phyloP scores from a whole-genome alignment of 2,329 filamentous ascomycete genomes.

The Verticillium tricorpus region DNA sequence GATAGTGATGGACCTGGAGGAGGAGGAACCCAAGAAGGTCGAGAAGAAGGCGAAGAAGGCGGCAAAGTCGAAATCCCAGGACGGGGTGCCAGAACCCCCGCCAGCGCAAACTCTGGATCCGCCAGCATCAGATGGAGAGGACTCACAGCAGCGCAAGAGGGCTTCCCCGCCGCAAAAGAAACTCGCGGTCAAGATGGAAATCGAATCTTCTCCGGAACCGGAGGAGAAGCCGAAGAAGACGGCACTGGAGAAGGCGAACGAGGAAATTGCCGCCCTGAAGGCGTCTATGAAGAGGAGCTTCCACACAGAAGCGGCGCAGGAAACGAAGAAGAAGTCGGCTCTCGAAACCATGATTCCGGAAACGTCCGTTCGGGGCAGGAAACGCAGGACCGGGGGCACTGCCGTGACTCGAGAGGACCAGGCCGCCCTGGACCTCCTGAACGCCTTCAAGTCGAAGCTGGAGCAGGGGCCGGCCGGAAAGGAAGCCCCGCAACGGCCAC shows the following conservation, averaged over 20 bases:
- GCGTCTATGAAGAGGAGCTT: slow-evolving; percentile 72
- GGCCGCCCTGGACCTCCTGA: slow-evolving; percentile 65
- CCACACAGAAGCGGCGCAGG: slow-evolving; percentile 30
- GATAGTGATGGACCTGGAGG: slow-evolving; percentile 55
- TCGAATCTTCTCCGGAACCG: slow-evolving; percentile 28
- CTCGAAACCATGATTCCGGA: slow-evolving; percentile 71
- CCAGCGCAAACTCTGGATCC: neutral
- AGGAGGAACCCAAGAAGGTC: slow-evolving; percentile 21
- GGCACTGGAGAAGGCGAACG: slow-evolving; percentile 66
- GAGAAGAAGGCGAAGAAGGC: slow-evolving; percentile 18
- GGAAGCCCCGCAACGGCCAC: slow-evolving; percentile 16
- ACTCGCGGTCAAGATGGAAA: slow-evolving; percentile 4
- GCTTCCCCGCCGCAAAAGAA: slow-evolving; percentile 20
- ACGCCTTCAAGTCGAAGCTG: slow-evolving; percentile 75
- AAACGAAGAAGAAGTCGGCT: slow-evolving; percentile 62
- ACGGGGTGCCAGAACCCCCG: neutral
- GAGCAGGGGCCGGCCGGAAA: slow-evolving; percentile 46
- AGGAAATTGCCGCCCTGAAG: slow-evolving; percentile 75
- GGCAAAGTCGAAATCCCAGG: slow-evolving; percentile 17
- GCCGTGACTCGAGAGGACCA: slow-evolving; percentile 45
- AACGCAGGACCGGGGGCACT: slow-evolving; percentile 41
- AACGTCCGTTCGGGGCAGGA: slow-evolving; percentile 66
- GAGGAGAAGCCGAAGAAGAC: slow-evolving; percentile 34
- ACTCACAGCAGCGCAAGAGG: neutral
- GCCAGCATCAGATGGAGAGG: neutral